Conservation (phyloP, 345 rosid genomes). For the Orychophragmus violaceus region DNA sequence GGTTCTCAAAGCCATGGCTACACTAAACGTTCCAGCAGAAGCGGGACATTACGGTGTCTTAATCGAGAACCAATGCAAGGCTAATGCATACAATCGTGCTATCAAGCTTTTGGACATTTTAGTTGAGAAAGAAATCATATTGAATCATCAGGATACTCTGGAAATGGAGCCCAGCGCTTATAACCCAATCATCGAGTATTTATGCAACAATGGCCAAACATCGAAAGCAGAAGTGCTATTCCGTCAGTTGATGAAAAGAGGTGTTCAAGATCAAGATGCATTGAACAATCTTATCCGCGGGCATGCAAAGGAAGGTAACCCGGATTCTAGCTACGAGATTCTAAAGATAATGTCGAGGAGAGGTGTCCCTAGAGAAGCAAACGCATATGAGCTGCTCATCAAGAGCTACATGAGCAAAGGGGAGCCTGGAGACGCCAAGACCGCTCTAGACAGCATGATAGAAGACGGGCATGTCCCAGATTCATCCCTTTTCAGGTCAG, state of each 20-base stretch:
- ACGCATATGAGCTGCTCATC: slow-evolving; percentile 62
- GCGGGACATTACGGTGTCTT: slow-evolving; percentile 84
- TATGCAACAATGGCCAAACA: slow-evolving; percentile 67
- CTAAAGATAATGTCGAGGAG: slow-evolving; percentile 77
- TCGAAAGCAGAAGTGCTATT: slow-evolving; percentile 75
- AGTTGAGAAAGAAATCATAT: slow-evolving; percentile 66
- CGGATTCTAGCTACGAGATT: slow-evolving; percentile 75
- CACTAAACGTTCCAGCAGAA: slow-evolving; percentile 64
- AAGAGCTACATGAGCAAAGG: slow-evolving; percentile 90
- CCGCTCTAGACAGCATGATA: slow-evolving; percentile 77
- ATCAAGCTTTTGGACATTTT: slow-evolving; percentile 66
- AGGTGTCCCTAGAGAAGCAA: slow-evolving; percentile 63
- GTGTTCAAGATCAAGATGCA: slow-evolving; percentile 60
- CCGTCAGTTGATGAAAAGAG: slow-evolving; percentile 86
- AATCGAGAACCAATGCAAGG: slow-evolving; percentile 71
- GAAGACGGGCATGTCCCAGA: slow-evolving; percentile 75
- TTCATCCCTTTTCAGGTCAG: slow-evolving; percentile 61
- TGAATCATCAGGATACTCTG: slow-evolving; percentile 62
- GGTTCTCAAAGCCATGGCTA: slow-evolving; percentile 78
- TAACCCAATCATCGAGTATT: slow-evolving; percentile 58
- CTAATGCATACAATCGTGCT: slow-evolving; percentile 55
- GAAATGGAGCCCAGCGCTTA: slow-evolving; percentile 62
- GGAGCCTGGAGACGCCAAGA: slow-evolving; percentile 87
- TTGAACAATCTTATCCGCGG: slow-evolving; percentile 69
- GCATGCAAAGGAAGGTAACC: slow-evolving; percentile 78